Percentiles rank a stretch among this genome's conserved stretches.
These are phyloP conservation scores for Colletotrichum sp. DNA, from an alignment of 2,329 filamentous ascomycete species.

Conservation along the genomic window DNA sequence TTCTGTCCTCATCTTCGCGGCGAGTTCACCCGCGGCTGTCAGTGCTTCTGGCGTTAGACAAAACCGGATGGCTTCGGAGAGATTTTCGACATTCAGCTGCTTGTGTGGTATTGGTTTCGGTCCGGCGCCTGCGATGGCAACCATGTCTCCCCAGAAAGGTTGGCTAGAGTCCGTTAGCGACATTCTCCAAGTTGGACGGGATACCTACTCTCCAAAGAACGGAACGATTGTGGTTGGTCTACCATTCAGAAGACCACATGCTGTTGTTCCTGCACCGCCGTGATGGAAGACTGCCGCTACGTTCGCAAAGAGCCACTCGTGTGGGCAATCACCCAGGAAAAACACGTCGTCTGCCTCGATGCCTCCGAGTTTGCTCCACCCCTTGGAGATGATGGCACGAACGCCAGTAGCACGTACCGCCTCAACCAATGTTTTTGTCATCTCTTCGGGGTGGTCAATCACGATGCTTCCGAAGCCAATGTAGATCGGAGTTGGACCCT, in stretches of 20 bases:
- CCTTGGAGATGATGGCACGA: conserved; percentile 19
- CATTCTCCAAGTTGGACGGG: rapidly evolving
- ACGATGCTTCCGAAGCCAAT: conserved; percentile 22
- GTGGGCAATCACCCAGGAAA: conserved; percentile 58
- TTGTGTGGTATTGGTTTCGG: conserved; percentile 42
- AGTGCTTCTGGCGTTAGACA: conserved; percentile 34
- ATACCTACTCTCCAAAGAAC: conserved; percentile 43
- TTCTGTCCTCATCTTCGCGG: conserved; percentile 38
- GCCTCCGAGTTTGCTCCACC: conserved; percentile 20
- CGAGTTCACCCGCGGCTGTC: conserved; percentile 33
- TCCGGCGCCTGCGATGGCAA: conserved; percentile 44
- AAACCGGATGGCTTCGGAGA: conserved; percentile 39
- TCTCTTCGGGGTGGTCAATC: conserved; percentile 17
- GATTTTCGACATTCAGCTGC: conserved; percentile 33
- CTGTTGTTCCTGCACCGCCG: conserved; percentile 62
- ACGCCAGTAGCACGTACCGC: conserved; percentile 7
- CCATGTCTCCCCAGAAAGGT: conserved; percentile 50
- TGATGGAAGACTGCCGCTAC: conserved; percentile 62
- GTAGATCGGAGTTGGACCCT: conserved; percentile 45
- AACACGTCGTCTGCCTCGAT: conserved; percentile 36
- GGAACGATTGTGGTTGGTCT: conserved; percentile 59
- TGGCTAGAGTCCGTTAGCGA: conserved; percentile 27
- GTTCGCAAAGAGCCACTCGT: conserved; percentile 61
- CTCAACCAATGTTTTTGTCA: conserved; percentile 12
- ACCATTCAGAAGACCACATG: conserved; percentile 53